Conservation (phyloP, 2,329 filamentous ascomycete species). For the Curvularia sp. region DNA sequence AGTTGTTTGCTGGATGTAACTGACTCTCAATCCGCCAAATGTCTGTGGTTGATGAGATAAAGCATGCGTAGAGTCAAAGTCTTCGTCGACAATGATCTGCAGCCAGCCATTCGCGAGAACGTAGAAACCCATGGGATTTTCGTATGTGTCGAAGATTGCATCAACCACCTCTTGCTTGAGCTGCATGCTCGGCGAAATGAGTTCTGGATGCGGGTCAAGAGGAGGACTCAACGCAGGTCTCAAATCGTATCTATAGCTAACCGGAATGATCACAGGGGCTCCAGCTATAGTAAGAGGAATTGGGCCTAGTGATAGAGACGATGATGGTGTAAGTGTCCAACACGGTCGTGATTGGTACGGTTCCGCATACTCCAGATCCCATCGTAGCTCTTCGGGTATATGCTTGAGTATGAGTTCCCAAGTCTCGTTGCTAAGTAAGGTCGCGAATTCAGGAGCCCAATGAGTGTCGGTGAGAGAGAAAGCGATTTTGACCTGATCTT, state of each 20-base stretch:
- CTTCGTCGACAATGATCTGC: not conserved
- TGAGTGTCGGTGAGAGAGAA: constrained; percentile 1
- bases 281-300: not conserved
- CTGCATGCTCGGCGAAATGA: not conserved
- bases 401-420: not conserved
- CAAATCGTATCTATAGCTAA: not conserved
- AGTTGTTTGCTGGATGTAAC: not conserved
- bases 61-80: not conserved
- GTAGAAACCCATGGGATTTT: not conserved
- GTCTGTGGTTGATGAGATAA: not conserved
- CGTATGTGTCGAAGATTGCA: not conserved
- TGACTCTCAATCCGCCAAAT: not conserved
- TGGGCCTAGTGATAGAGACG: not conserved
- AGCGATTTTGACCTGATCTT: not conserved
- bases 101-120: not conserved
- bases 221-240: not conserved
- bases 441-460: not conserved
- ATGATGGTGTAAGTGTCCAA: not conserved
- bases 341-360: not conserved
- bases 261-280: not conserved
- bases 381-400: not conserved
- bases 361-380: not conserved
- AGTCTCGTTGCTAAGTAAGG: not conserved
- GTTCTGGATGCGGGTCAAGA: not conserved
- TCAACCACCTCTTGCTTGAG: not conserved